phyloP scores from a whole-genome alignment of 1,284 basidiomycete genomes.

The Sporisorium graminicola region DNA sequence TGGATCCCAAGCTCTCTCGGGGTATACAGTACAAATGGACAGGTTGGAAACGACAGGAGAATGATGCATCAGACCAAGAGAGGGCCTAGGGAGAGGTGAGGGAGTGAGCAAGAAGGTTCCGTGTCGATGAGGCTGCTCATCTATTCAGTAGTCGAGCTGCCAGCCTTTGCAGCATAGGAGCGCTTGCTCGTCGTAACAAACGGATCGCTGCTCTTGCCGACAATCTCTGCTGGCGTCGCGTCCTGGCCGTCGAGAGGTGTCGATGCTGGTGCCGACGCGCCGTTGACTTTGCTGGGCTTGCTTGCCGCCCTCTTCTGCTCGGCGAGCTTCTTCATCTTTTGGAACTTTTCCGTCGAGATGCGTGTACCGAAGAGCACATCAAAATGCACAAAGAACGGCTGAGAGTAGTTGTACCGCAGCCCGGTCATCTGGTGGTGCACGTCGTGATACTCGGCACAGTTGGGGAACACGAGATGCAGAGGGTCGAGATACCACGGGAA shows the following conservation, averaged over 20 bases:
- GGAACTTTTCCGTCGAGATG: conserved; percentile 73
- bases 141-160: conserved; percentile 22
- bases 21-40: conserved; percentile 9
- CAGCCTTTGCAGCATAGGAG: conserved; percentile 50
- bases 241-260: conserved; percentile 19
- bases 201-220: conserved; percentile 32
- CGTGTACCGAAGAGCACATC: conserved; percentile 80
- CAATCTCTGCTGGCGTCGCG: conserved; percentile 33
- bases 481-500: conserved; percentile 83
- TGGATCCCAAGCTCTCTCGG: not conserved
- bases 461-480: conserved; percentile 86
- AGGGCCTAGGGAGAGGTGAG: not conserved
- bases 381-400: conserved; percentile 80
- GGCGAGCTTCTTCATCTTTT: conserved; percentile 52
- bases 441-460: conserved; percentile 97
- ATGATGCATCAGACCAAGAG: not conserved
- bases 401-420: conserved; percentile 95
- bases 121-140: no score
- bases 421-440: conserved; percentile 94
- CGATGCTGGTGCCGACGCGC: not conserved
- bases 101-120: not conserved
- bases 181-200: conserved; percentile 40
- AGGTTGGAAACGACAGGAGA: not conserved
- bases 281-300: conserved; percentile 8
- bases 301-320: conserved; percentile 34